Percentiles rank a stretch among this genome's conserved stretches.
phyloP scores from a whole-genome alignment of 331 rosid genomes.

The Cydonia oblonga region DNA sequence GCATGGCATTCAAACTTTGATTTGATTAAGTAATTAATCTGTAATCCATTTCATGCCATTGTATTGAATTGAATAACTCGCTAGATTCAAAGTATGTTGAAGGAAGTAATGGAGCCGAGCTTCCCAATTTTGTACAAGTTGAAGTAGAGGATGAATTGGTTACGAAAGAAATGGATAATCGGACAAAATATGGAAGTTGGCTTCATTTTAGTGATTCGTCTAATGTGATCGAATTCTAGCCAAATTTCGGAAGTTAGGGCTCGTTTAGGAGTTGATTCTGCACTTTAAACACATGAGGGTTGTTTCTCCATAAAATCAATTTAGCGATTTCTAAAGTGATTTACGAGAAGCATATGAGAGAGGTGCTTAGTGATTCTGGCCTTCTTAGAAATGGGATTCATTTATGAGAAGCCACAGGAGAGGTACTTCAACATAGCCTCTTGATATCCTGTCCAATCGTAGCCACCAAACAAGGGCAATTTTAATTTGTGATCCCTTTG shows the following conservation, averaged over 20 bases:
- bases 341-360: neutral
- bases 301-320: neutral
- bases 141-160: neutral
- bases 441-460: neutral
- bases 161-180: neutral
- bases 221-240: neutral
- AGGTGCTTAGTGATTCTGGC: neutral
- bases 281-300: too few relatives aligned
- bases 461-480: neutral
- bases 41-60: neutral
- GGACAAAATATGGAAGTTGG: neutral
- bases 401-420: too few relatives aligned
- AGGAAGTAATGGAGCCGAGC: neutral
- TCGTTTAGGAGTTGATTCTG: neutral
- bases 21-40: neutral
- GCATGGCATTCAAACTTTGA: conserved; percentile 7
- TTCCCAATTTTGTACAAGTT: neutral
- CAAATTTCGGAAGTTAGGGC: neutral
- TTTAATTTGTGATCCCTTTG: neutral
- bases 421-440: neutral
- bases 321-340: neutral
- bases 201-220: neutral
- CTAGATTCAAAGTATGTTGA: neutral
- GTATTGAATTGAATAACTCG: neutral
- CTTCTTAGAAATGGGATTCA: neutral